Evolutionary conservation across 78 protist species (phyloP).

Genomic region (Dictyostelium firmibasis): DNA sequence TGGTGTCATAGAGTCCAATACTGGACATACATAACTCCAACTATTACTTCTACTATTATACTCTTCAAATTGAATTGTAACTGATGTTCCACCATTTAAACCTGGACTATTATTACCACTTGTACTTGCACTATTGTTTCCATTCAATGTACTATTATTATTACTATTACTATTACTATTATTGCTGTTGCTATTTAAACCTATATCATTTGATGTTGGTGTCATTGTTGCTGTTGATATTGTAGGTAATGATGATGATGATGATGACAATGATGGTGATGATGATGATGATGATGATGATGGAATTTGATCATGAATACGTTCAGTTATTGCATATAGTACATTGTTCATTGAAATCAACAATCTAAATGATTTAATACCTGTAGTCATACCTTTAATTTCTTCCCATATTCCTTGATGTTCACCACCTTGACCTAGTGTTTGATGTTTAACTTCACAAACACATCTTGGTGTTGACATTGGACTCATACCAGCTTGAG

Average conservation of each 20-base stretch:
- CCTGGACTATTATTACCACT: neutral
- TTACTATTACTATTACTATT: neutral
- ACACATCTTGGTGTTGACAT: conserved; percentile 64
- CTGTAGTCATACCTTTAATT: conserved; percentile 4
- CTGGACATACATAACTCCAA: conserved; percentile 44
- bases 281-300: neutral
- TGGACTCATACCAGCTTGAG: conserved; percentile 1
- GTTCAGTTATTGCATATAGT: conserved; percentile 72
- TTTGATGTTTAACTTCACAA: conserved; percentile 10
- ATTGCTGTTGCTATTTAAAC: neutral
- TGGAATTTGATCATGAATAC: neutral
- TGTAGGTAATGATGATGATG: neutral
- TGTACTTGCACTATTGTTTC: neutral
- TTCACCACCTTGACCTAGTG: conserved; percentile 16
- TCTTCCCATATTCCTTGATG: conserved; percentile 72
- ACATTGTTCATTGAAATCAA: conserved; percentile 1
- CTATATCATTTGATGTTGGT: neutral
- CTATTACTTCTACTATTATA: conserved; percentile 22
- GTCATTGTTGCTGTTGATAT: no score
- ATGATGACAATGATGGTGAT: neutral
- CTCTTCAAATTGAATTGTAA: conserved; percentile 54
- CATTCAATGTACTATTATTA: neutral
- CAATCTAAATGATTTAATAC: conserved; percentile 46
- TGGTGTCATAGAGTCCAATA: conserved; percentile 28
- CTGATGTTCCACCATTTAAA: neutral